Base-by-base conservation (phyloP, 1,139 yeast species). In the Arxiozyma heterogenica region DNA sequence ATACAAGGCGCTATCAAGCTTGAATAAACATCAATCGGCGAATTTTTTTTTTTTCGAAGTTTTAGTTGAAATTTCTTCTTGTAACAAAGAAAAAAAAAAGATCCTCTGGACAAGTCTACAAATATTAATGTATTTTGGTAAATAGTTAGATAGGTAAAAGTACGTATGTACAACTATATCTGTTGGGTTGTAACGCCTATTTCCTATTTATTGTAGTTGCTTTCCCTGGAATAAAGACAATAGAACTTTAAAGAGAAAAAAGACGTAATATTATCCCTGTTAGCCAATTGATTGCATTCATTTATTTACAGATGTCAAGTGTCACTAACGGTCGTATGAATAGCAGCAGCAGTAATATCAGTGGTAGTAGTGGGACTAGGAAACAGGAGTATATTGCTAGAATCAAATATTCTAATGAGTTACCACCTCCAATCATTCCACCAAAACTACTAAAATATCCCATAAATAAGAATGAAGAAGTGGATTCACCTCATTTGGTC, bases 351-450 rank as follows among this genome's bases (percentile, higher is more conserved):
- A 34, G 30, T 27, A 27, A 8, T 27, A 27, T 27, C 8, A 27
- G 30, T 27, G 30, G 30, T 27, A 27, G 39, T 23, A 59, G 57
- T 4, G 62, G 57, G 11, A 63, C 61, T n/a, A 27, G 67, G 59
- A 81, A 89, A 68, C 96, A 91, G 71, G 97, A 90, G 61, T 91
- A 86, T 67, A 84, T 93, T 55, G 94, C 95, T 54, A 85, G 87
- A 62, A 82, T 87, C 54, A 80, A 96, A 65, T 93, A 90, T 69
- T 82, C 82, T 57, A 93, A 93, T 68, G 87, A 83, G 64, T 75
- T 93, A 41, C 98, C 98, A 18, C 93, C 97, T 1, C 98, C 98
- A 12, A 87, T 94, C 25, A 78, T 94, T 59, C 90, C 95, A 53
- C 98, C 99, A 25, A 89, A 87, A 69, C 77, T 90, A 56, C 71